Evolutionary conservation across 768 basidiomycete genomes (phyloP).

Genomic region (Lentinula boryana): DNA sequence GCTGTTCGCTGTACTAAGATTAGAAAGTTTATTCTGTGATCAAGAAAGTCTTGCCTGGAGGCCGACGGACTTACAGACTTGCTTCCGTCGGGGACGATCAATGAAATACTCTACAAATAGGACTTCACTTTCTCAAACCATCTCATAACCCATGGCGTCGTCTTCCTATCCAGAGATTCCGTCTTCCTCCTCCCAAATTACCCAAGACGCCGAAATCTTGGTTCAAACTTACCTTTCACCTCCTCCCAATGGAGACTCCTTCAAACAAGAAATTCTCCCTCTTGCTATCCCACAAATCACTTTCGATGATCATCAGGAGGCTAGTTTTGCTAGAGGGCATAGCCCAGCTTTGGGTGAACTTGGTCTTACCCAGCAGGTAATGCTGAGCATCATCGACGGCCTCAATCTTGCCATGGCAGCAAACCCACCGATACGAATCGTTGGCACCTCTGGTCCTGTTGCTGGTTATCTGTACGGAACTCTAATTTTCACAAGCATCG

Average conservation of each 20-base stretch:
- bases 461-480: constrained; percentile 17
- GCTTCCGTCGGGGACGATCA: background rate
- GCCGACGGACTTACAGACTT: background rate
- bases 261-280: background rate
- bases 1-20: no score
- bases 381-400: constrained; percentile 17
- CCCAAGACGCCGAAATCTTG: background rate
- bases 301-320: constrained; percentile 6
- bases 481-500: background rate
- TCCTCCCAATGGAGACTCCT: background rate
- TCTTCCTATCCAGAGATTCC: background rate
- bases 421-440: constrained; percentile 18
- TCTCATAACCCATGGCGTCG: background rate
- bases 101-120: background rate
- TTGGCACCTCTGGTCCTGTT: constrained; percentile 12
- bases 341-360: constrained; percentile 7
- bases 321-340: constrained; percentile 17
- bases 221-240: background rate
- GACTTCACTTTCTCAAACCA: background rate
- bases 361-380: constrained; percentile 12
- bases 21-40: no score
- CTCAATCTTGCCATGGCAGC: constrained; percentile 20
- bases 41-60: background rate
- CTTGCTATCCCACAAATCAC: constrained; percentile 13
- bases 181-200: background rate